Base-by-base conservation (phyloP, 2,329 filamentous ascomycete species). In the Fusarium albosuccineum region DNA sequence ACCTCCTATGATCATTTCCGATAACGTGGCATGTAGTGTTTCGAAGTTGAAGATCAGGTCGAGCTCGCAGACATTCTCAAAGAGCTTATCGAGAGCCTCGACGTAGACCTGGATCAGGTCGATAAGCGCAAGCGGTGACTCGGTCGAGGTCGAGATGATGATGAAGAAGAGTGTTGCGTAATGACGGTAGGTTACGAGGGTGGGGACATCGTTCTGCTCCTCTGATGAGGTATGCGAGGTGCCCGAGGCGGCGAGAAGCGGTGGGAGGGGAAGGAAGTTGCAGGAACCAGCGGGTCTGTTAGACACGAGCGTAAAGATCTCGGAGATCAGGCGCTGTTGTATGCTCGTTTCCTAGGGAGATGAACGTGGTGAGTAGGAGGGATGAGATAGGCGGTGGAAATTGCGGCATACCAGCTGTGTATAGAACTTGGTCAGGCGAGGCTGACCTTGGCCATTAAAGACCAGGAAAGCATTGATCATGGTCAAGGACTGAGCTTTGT, bases 401-500 rank as follows among this genome's bases (percentile, higher is more conserved):
- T 40, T 16, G 44, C 6, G 33, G 60, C 74, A 73, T 70, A 97
- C 95, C 70, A 99, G 89, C 78, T 98, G 95, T 2, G 95, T 97
- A 79, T 99, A 99, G 85, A 99, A 99, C 76, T 98, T 98, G 73
- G 95, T 98, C 78, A 99, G 87, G 57, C 96, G 91, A 37, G 96
- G 95, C 81, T 99, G 95, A 68, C 96, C 96, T 74, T 95, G 93
- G 83, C 97, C 97, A 77, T 99, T 99, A 85, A 99, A 99, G 78
- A 99, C 95, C 70, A 99, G 86, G 65, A 99, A 95, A 33, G 97
- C 96, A 85, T 97, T 99, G 80, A 99, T 98, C 96, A 99, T 99
- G 71, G 71, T 82, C 53, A 63, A 59, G 60, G 30, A 64, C 3
- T 36, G 55, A 62, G 26, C 8, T 54, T 66, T 63, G 48, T 70